phyloP scores from a whole-genome alignment of 495 filamentous ascomycete species.

The Neurospora tetrasperma region DNA sequence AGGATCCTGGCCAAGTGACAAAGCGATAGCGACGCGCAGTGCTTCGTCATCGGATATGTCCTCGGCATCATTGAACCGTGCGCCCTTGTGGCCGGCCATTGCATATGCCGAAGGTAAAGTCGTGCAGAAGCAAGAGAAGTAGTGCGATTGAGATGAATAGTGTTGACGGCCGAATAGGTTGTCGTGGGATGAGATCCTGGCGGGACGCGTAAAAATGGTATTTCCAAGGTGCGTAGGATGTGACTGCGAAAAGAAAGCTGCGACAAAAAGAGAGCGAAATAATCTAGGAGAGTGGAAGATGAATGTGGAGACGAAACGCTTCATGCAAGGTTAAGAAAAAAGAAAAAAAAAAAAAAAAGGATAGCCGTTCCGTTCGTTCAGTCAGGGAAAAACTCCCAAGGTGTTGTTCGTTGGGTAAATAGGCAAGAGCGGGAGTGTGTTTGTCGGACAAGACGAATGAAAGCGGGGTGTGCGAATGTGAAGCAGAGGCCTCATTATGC shows the following conservation, averaged over 20 bases:
- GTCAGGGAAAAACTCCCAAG: neutral
- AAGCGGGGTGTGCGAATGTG: neutral
- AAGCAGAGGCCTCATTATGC: neutral
- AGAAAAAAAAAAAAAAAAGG: neutral
- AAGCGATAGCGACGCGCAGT: slow-evolving; percentile 32
- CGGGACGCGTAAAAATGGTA: neutral
- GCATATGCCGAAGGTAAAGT: neutral
- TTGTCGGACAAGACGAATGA: neutral
- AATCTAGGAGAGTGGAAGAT: neutral
- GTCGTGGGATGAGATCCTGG: neutral
- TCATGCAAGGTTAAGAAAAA: neutral
- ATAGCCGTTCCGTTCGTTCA: neutral
- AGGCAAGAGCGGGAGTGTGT: neutral
- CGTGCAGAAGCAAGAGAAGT: neutral
- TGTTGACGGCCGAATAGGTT: neutral
- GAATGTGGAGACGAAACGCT: neutral
- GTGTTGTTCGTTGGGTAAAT: neutral
- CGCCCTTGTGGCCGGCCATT: slow-evolving; percentile 9
- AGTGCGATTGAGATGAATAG: neutral
- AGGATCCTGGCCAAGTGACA: slow-evolving; percentile 31
- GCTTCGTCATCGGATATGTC: slow-evolving; percentile 33
- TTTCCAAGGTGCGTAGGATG: neutral
- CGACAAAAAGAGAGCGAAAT: neutral
- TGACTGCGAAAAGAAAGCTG: neutral
- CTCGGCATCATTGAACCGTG: slow-evolving; percentile 16